These are phyloP conservation scores for Penicillium sp. DNA, from an alignment of 2,329 filamentous ascomycete species.

Conservation along the genomic window DNA sequence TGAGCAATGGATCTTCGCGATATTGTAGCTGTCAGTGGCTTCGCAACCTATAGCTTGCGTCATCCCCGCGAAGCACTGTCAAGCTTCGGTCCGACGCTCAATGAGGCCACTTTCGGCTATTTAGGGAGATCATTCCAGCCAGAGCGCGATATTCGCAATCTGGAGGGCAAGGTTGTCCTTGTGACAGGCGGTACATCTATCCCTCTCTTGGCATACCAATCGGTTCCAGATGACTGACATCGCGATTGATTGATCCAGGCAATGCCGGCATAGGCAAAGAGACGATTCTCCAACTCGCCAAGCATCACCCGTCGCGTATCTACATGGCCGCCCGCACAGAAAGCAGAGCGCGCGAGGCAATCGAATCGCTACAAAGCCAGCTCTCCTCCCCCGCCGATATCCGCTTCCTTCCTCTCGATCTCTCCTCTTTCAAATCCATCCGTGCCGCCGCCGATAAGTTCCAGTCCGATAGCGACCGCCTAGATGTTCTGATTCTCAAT, in stretches of 20 bases:
- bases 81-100: constrained; percentile 37
- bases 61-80: constrained; percentile 33
- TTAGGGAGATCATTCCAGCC: constrained; percentile 43
- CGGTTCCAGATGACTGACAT: neutral
- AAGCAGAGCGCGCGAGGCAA: constrained; percentile 44
- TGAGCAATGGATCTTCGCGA: constrained; percentile 18
- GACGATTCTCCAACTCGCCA: constrained; percentile 50
- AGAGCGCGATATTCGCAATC: constrained; percentile 45
- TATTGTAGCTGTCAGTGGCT: constrained; percentile 12
- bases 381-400: constrained; percentile 40
- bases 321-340: constrained; percentile 55
- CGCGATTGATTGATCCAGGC: constrained; percentile 28
- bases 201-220: neutral
- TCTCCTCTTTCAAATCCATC: constrained; percentile 52
- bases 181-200: constrained; percentile 50
- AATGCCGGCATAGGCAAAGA: constrained; percentile 50
- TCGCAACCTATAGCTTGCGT: constrained; percentile 24
- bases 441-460: constrained; percentile 47
- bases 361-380: constrained; percentile 42
- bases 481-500: constrained; percentile 49
- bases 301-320: constrained; percentile 53
- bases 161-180: constrained; percentile 52
- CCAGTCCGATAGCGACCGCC: constrained; percentile 38
- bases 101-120: constrained; percentile 36
- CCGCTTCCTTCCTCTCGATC: constrained; percentile 49